Percentiles rank a stretch among this genome's conserved stretches.
phyloP scores from a whole-genome alignment of 2,329 filamentous ascomycete species.

The Colletotrichum sp. region DNA sequence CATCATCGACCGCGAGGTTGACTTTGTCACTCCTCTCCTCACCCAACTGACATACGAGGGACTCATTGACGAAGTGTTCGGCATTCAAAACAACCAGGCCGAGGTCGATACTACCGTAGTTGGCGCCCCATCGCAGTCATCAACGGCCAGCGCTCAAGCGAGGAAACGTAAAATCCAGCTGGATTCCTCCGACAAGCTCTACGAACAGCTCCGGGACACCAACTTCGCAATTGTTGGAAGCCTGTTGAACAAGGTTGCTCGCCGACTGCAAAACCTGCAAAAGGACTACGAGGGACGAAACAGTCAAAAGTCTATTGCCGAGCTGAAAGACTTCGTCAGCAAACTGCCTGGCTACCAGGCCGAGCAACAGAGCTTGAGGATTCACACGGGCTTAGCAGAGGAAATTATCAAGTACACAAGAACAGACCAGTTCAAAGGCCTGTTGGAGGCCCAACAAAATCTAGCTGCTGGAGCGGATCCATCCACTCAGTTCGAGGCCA shows the following conservation, averaged over 20 bases:
- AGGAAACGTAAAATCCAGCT: constrained; percentile 87
- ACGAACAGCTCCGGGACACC: constrained; percentile 83
- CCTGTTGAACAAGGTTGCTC: constrained; percentile 87
- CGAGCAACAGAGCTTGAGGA: constrained; percentile 90
- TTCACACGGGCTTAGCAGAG: constrained; percentile 90
- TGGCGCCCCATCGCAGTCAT: constrained; percentile 70
- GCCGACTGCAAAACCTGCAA: constrained; percentile 82
- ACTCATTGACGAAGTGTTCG: constrained; percentile 90
- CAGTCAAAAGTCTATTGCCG: constrained; percentile 81
- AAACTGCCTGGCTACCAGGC: constrained; percentile 91
- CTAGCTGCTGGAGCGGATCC: constrained; percentile 90
- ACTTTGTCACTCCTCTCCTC: constrained; percentile 89
- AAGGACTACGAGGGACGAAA: constrained; percentile 88
- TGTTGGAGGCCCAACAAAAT: constrained; percentile 95
- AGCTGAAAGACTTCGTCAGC: constrained; percentile 93
- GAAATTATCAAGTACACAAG: constrained; percentile 94
- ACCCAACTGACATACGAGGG: constrained; percentile 98
- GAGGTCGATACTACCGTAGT: constrained; percentile 92
- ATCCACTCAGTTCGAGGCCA: constrained; percentile 84
- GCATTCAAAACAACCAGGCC: constrained; percentile 89
- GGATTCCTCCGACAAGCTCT: constrained; percentile 88
- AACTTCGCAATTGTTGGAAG: constrained; percentile 96
- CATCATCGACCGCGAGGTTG: constrained; percentile 93
- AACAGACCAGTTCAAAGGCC: constrained; percentile 85
- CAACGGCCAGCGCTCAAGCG: constrained; percentile 60